Evolutionary conservation across 2,329 filamentous ascomycete genomes (phyloP).

Genomic region (Aspergillus fischeri): DNA sequence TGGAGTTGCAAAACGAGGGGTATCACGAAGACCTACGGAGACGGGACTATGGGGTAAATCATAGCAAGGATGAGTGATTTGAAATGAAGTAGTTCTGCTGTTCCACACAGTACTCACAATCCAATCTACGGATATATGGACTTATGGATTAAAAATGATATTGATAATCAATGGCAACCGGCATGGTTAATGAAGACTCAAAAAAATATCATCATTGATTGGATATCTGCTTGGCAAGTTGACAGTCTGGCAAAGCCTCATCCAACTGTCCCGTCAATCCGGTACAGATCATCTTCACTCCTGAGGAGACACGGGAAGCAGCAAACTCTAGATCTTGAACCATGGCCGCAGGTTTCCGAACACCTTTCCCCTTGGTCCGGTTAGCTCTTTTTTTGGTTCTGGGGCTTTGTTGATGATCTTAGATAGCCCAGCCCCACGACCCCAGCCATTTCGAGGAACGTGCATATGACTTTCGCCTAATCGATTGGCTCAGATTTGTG

Average conservation of each 20-base stretch:
- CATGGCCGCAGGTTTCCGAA: background rate
- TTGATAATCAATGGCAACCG: background rate
- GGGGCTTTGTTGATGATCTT: background rate
- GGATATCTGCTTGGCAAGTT: background rate
- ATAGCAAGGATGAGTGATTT: background rate
- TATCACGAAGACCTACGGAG: background rate
- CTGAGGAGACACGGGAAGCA: background rate
- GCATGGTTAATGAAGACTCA: background rate
- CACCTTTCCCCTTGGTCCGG: background rate
- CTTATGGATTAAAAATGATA: no score
- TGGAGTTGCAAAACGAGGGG: background rate
- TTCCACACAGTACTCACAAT: background rate
- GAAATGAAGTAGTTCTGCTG: background rate
- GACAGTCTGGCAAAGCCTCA: background rate
- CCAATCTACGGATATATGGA: background rate
- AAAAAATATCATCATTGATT: background rate
- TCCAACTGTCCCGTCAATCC: background rate
- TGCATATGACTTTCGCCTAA: background rate
- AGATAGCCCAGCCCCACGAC: background rate
- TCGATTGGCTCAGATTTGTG: background rate
- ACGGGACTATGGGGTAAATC: background rate
- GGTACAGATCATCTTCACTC: background rate
- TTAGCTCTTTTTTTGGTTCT: background rate
- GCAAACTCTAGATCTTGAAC: background rate
- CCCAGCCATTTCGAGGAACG: background rate